Conservation (phyloP, 306 rosid species). For the Medicago lupulina region DNA sequence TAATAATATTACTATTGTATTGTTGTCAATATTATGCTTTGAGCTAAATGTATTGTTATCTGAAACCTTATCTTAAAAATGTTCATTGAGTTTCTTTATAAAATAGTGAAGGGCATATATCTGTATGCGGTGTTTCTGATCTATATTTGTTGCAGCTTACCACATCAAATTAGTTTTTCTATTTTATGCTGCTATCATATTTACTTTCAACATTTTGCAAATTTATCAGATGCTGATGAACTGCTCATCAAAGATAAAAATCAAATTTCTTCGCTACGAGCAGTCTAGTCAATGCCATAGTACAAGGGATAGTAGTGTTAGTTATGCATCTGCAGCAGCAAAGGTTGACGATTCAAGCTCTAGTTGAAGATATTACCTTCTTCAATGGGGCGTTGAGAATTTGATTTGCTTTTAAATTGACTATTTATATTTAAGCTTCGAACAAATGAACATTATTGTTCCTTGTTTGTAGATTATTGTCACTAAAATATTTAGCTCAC, state of each 20-base stretch:
- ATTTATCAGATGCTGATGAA: slow-evolving; percentile 80
- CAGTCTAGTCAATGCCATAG: slow-evolving; percentile 92
- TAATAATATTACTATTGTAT: too few relatives aligned
- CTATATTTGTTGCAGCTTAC: background rate
- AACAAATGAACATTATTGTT: slow-evolving; percentile 22
- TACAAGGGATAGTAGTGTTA: slow-evolving; percentile 87
- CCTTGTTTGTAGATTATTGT: slow-evolving; percentile 43
- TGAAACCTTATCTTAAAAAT: too few relatives aligned
- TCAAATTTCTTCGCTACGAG: slow-evolving; percentile 87
- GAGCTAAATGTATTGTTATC: too few relatives aligned
- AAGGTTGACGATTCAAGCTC: slow-evolving; percentile 66
- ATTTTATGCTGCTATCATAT: background rate
- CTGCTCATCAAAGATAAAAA: slow-evolving; percentile 66
- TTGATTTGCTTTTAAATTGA: slow-evolving; percentile 40
- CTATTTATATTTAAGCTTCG: slow-evolving; percentile 39
- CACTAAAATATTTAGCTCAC: slow-evolving; percentile 35
- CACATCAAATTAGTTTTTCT: background rate
- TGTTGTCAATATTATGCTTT: too few relatives aligned
- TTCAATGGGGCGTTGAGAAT: slow-evolving; percentile 33
- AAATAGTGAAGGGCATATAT: too few relatives aligned
- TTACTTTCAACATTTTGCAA: slow-evolving; percentile 17
- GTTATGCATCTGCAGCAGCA: slow-evolving; percentile 99
- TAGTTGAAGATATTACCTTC: slow-evolving; percentile 38
- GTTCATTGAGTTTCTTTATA: too few relatives aligned
- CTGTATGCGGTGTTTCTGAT: background rate